A percentile compares a stretch with the other conserved stretches of the same genome.
Evolutionary conservation across 345 rosid species (phyloP).

Genomic region (Bruguiera gymnorhiza): DNA sequence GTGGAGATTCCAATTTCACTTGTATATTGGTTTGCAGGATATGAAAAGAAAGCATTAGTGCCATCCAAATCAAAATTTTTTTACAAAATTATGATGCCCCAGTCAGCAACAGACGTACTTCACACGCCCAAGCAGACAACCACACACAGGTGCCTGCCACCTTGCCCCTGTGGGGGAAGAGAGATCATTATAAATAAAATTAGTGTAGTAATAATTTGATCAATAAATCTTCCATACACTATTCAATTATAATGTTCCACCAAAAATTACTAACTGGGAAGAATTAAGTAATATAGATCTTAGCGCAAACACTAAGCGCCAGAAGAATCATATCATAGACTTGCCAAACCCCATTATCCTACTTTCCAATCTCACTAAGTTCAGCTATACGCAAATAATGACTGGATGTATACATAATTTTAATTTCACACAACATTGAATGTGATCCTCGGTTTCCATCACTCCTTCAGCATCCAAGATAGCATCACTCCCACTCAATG

Average conservation of each 20-base stretch:
- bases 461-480: constrained; percentile 5
- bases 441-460: background rate
- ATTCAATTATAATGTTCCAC: constrained; percentile 3
- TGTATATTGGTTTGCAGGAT: background rate
- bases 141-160: background rate
- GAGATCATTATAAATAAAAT: too few species aligned
- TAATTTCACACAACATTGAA: constrained; percentile 9
- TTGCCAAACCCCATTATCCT: constrained; percentile 10
- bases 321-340: constrained; percentile 11
- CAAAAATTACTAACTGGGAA: constrained; percentile 19
- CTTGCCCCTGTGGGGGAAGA: background rate
- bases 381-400: background rate
- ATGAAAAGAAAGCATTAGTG: constrained; percentile 3
- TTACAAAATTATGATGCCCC: too few species aligned
- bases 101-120: too few species aligned
- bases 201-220: background rate
- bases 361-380: constrained; percentile 8
- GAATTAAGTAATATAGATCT: constrained; percentile 30
- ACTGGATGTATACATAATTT: constrained; percentile 15
- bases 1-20: constrained; percentile 4
- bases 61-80: constrained; percentile 12
- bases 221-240: background rate
- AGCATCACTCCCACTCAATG: constrained; percentile 84
- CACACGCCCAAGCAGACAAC: too few species aligned
- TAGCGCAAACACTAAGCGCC: constrained; percentile 14